These are phyloP conservation scores for Wickerhamomyces hampshirensis DNA, from an alignment of 805 yeast genomes.

Conservation along the genomic window DNA sequence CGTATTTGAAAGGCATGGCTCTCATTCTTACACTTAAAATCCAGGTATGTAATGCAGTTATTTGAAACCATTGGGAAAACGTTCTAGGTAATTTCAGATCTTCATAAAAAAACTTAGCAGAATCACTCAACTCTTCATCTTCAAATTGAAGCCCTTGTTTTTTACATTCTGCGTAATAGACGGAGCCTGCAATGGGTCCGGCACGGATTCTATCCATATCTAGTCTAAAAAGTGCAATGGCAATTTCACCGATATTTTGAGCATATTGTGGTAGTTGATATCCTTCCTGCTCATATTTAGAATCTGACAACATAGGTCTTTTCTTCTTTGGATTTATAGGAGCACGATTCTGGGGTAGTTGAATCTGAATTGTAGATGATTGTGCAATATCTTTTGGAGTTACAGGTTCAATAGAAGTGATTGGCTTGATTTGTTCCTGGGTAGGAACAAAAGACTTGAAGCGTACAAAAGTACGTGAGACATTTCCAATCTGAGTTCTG, in stretches of 20 bases:
- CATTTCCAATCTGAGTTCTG: not conserved
- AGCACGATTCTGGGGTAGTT: conserved; percentile 25
- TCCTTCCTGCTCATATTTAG: conserved; percentile 32
- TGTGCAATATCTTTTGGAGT: conserved; percentile 25
- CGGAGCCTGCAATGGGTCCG: conserved; percentile 90
- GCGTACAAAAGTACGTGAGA: not conserved
- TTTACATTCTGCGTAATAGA: conserved; percentile 83
- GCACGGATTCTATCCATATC: conserved; percentile 93
- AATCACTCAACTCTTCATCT: conserved; percentile 63
- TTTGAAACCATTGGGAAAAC: conserved; percentile 95
- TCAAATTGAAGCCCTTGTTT: conserved; percentile 75
- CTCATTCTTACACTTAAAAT: conserved; percentile 92
- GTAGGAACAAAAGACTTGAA: conserved; percentile 1
- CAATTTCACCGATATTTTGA: conserved; percentile 57
- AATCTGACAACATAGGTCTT: conserved; percentile 31
- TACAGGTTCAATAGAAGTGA: conserved; percentile 5
- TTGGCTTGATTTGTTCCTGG: conserved; percentile 1
- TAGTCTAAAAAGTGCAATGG: conserved; percentile 55
- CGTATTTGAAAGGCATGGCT: conserved; percentile 87
- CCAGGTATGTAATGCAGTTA: conserved; percentile 90
- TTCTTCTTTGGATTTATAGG: conserved; percentile 29
- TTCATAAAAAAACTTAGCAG: conserved; percentile 82
- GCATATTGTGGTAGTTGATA: conserved; percentile 45
- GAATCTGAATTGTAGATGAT: conserved; percentile 20
- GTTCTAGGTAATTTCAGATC: conserved; percentile 79